Evolutionary conservation across 177 flowering plant genomes (phyloP).

Genomic region (Vitis hybrid): DNA sequence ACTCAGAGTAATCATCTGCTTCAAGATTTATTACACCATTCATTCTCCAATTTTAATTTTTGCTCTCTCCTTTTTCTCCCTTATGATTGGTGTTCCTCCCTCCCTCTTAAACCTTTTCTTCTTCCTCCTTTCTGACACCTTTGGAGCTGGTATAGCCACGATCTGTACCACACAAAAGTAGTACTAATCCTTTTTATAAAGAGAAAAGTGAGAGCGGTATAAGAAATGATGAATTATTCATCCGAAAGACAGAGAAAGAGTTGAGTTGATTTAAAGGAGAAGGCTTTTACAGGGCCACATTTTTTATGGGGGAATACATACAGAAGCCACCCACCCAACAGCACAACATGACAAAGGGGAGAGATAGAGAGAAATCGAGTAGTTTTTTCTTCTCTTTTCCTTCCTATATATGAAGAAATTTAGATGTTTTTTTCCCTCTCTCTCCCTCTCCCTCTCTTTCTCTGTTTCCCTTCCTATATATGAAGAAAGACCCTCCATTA

Average conservation of each 20-base stretch:
- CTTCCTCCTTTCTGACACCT: neutral
- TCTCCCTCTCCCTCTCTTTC: no score
- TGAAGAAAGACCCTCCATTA: no score
- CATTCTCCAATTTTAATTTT: slow-evolving; percentile 26
- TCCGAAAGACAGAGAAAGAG: neutral
- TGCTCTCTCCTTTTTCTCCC: neutral
- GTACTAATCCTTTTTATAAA: neutral
- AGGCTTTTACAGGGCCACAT: no score
- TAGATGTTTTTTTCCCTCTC: no score
- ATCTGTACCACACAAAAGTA: no score
- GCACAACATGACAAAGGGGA: neutral
- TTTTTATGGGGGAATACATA: neutral
- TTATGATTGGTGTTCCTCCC: neutral
- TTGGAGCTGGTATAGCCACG: neutral
- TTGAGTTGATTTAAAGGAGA: neutral
- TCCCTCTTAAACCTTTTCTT: neutral
- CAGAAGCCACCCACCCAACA: slow-evolving; percentile 7
- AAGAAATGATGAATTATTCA: neutral
- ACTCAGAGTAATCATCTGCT: slow-evolving; percentile 35
- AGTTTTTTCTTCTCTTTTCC: neutral
- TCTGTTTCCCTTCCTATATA: no score
- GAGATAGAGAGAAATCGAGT: neutral
- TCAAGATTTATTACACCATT: slow-evolving; percentile 35
- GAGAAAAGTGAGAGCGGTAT: neutral
- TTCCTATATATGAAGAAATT: neutral